Base-by-base conservation (phyloP, 1,284 basidiomycete species). In the Irpex sp. region DNA sequence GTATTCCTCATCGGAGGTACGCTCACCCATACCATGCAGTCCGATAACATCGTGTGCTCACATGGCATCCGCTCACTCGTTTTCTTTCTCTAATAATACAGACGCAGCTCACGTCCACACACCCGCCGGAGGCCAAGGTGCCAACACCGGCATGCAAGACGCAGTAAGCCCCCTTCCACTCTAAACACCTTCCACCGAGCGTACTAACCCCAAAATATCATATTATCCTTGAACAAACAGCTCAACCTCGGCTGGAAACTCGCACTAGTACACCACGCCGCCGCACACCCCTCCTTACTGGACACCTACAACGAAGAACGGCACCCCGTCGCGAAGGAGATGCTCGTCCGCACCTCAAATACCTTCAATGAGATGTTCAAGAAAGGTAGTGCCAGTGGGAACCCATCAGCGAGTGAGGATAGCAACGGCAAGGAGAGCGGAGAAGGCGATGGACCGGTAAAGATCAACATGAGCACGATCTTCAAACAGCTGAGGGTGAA, bases 401-500 rank as follows among this genome's bases (percentile, higher is more conserved):
- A n/a, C n/a, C n/a, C n/a, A n/a, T n/a, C n/a, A 1, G 21, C 21
- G 21, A 26, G 21, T 26, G 21, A 3, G 21, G 21, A 26, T 26
- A 26, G 21, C 21, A 26, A 17, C 21, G 19, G 31, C 52, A 31
- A 8, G 31, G 7, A 26, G 6, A 26, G 21, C 21, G 21, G 21
- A 26, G 21, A 26, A 3, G 21, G 21, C 1, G 34, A 11, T 6
- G 34, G 26, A 26, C 26, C 15, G 15, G 54, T 9, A 9, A 34
- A 31, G 54, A 13, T 21, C 13, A 15, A 19, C 17, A 8, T 11
- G 26, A 6, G 26, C 5, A 34, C 54, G 26, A 7, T 56, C 2
- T 36, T 34, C 21, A 56, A 54, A 40, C 76, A 76, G 67, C 72
- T 77, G 11, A 72, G 77, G 5, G 70, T 78, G 4, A 78, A 78